A percentile compares a stretch with the other conserved stretches of the same genome.
phyloP scores from a whole-genome alignment of 2,329 filamentous ascomycete species.

The Pestalotiopsis fici region DNA sequence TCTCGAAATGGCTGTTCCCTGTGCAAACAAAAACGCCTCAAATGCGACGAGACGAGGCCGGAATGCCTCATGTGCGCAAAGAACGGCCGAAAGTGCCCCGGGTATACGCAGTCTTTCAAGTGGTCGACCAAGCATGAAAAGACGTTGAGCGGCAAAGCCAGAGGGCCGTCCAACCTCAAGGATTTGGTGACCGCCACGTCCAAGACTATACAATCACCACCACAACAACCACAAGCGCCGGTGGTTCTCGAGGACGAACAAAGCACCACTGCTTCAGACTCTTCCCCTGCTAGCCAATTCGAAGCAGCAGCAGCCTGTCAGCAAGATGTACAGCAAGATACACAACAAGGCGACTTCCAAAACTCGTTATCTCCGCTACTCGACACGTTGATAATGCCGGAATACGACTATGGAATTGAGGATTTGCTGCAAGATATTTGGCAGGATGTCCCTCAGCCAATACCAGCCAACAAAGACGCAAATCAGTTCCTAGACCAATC shows the following conservation, averaged over 20 bases:
- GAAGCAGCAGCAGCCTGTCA: not conserved
- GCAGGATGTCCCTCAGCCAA: conserved; percentile 7
- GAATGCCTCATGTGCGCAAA: conserved; percentile 29
- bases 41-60: conserved; percentile 32
- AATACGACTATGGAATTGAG: conserved; percentile 13
- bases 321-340: not conserved
- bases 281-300: not conserved
- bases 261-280: not conserved
- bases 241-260: not conserved
- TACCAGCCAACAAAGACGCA: not conserved
- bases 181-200: conserved; percentile 12
- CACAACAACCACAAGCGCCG: not conserved
- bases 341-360: not conserved
- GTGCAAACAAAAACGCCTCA: conserved; percentile 33
- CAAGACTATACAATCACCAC: conserved; percentile 2
- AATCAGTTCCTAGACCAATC: not conserved
- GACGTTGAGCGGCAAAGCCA: conserved; percentile 8
- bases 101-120: conserved; percentile 33
- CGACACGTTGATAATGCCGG: conserved; percentile 12
- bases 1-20: conserved; percentile 31
- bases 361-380: conserved; percentile 4
- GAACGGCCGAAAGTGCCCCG: conserved; percentile 28
- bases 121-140: conserved; percentile 44
- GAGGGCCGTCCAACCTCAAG: conserved; percentile 11
- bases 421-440: conserved; percentile 16